Evolutionary conservation across 164 flowering plant genomes (phyloP).

Genomic region (Cinnamomum micranthum): DNA sequence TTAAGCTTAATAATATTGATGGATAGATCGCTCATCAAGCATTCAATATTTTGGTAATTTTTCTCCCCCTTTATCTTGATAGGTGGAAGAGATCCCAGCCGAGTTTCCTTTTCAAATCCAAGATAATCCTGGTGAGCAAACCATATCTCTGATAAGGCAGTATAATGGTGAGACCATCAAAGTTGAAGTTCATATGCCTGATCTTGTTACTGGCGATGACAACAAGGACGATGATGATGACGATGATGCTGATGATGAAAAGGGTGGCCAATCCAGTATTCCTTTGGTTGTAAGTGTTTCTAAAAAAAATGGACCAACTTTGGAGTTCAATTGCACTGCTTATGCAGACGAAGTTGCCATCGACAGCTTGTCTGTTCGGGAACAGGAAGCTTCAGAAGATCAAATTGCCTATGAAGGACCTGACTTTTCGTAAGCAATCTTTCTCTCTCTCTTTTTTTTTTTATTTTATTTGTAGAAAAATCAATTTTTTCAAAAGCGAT

Average conservation of each 20-base stretch:
- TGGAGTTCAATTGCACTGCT: constrained; percentile 67
- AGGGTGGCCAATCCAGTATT: constrained; percentile 32
- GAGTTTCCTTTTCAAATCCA: constrained; percentile 70
- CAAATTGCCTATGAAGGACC: constrained; percentile 79
- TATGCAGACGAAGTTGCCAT: constrained; percentile 66
- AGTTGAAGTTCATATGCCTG: constrained; percentile 78
- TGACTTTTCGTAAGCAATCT: constrained; percentile 61
- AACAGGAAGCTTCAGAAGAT: constrained; percentile 58
- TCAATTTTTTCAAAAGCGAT: too few relatives aligned
- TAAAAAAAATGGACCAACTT: constrained; percentile 46
- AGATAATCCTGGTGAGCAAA: constrained; percentile 59
- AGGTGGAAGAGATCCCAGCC: constrained; percentile 57
- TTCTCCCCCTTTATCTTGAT: not conserved
- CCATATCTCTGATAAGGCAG: constrained; percentile 50
- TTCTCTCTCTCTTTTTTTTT: not conserved
- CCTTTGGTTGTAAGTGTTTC: constrained; percentile 59
- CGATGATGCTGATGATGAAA: constrained; percentile 13
- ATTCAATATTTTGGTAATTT: not conserved
- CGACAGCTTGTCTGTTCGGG: constrained; percentile 55
- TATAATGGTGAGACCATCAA: constrained; percentile 60
- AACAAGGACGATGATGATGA: constrained; percentile 25
- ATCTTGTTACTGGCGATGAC: constrained; percentile 52
- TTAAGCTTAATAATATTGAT: not conserved
- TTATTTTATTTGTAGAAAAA: not conserved
- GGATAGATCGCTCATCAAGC: not conserved